These are phyloP conservation scores for Lactuca sativa DNA, from an alignment of 129 eudicot species.

Conservation along the genomic window DNA sequence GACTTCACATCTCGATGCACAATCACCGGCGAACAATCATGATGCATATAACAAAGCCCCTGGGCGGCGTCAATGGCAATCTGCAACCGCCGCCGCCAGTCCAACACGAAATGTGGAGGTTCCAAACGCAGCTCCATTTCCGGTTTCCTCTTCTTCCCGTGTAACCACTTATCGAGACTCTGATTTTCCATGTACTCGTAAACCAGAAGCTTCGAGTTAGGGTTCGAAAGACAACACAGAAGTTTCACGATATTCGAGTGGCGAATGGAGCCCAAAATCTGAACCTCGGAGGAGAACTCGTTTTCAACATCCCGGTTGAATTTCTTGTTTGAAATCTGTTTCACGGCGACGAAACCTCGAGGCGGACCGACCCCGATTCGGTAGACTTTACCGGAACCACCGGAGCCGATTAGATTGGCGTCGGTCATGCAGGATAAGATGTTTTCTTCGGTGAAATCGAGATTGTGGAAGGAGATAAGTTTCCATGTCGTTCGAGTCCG, in stretches of 20 bases:
- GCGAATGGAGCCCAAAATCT: conserved; percentile 71
- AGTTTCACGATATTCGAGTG: conserved; percentile 88
- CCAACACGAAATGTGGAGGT: conserved; percentile 33
- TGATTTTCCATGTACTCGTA: conserved; percentile 90
- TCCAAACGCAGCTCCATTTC: conserved; percentile 21
- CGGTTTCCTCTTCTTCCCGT: conserved; percentile 50
- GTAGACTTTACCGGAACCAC: conserved; percentile 86
- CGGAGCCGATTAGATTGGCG: conserved; percentile 58
- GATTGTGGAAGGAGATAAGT: conserved; percentile 60
- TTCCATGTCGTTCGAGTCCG: conserved; percentile 57
- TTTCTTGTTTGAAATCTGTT: conserved; percentile 60
- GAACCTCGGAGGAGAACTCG: conserved; percentile 75
- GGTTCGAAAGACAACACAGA: conserved; percentile 74
- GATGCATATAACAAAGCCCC: conserved; percentile 84
- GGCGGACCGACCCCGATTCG: conserved; percentile 45
- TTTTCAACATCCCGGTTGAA: conserved; percentile 46
- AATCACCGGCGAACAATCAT: conserved; percentile 66
- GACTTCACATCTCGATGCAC: conserved; percentile 80
- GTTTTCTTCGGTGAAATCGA: conserved; percentile 63
- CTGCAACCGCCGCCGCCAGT: conserved; percentile 73
- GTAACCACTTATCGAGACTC: conserved; percentile 84
- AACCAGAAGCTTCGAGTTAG: conserved; percentile 71
- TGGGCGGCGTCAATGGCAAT: conserved; percentile 82
- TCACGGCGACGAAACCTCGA: conserved; percentile 73
- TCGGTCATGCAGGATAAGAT: conserved; percentile 59